phyloP scores from a whole-genome alignment of 768 basidiomycete species.

The Dacryopinax spathularia region DNA sequence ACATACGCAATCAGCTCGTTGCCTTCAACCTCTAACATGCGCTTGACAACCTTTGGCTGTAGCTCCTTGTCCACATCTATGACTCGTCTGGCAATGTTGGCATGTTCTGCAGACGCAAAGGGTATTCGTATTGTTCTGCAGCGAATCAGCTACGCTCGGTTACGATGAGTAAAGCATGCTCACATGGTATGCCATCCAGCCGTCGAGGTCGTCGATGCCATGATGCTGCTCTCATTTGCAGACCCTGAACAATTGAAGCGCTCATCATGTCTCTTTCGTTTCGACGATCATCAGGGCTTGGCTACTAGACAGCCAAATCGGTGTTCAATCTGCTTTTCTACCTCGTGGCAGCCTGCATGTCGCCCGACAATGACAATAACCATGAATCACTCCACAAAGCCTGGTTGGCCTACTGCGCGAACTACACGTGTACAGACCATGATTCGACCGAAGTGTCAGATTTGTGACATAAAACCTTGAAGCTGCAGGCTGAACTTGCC shows the following conservation, averaged over 20 bases:
- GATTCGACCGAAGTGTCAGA: not conserved
- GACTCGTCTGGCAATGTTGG: conserved; percentile 62
- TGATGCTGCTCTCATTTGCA: conserved; percentile 14
- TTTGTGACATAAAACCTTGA: not conserved
- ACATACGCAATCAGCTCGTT: conserved; percentile 65
- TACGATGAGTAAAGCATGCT: conserved; percentile 14
- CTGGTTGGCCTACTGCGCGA: not conserved
- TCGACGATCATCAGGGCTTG: no score
- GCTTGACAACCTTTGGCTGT: conserved; percentile 64
- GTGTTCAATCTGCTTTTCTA: not conserved
- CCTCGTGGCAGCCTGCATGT: not conserved
- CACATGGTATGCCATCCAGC: conserved; percentile 44
- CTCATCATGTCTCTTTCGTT: not conserved
- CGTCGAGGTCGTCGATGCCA: conserved; percentile 13
- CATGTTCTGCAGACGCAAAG: conserved; percentile 59
- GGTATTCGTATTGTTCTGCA: conserved; percentile 58
- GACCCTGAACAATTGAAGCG: not conserved
- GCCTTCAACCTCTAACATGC: conserved; percentile 51
- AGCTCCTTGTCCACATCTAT: conserved; percentile 81
- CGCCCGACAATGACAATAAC: not conserved
- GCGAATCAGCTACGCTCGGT: conserved; percentile 10
- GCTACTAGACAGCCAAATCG: no score
- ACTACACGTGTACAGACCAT: not conserved
- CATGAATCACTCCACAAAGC: not conserved
- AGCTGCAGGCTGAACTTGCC: not conserved